Conservation (phyloP, 805 yeast species). For the Teunomyces gatunensis region DNA sequence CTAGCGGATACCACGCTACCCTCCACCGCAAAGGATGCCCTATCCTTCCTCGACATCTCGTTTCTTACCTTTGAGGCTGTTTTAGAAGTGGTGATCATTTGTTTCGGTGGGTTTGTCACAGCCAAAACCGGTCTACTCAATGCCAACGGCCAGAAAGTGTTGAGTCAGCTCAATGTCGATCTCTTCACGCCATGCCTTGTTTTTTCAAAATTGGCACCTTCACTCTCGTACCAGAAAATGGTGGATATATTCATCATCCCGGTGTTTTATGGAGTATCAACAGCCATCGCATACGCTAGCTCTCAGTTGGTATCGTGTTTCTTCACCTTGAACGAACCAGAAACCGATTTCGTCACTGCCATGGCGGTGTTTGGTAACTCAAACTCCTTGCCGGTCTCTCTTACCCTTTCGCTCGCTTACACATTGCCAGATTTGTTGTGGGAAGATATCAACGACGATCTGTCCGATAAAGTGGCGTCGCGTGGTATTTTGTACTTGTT, state of each 20-base stretch:
- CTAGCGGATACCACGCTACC: not conserved
- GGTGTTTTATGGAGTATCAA: conserved; percentile 75
- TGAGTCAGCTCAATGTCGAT: conserved; percentile 80
- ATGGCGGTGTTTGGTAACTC: conserved; percentile 97
- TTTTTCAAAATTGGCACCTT: conserved; percentile 71
- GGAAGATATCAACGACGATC: conserved; percentile 69
- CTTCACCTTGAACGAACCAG: conserved; percentile 64
- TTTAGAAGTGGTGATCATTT: conserved; percentile 81
- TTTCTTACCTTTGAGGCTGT: conserved; percentile 89
- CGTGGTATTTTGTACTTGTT: conserved; percentile 73
- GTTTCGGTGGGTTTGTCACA: conserved; percentile 82
- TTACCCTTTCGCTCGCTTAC: conserved; percentile 75
- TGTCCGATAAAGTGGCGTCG: conserved; percentile 67
- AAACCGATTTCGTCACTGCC: conserved; percentile 88
- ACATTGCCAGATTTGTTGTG: conserved; percentile 73
- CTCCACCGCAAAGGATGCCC: conserved; percentile 6
- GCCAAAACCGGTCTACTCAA: conserved; percentile 70
- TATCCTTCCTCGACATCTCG: conserved; percentile 45
- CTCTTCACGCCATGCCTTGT: conserved; percentile 94
- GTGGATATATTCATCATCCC: conserved; percentile 84
- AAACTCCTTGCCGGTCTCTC: conserved; percentile 89
- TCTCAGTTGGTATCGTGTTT: conserved; percentile 55
- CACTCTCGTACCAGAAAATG: conserved; percentile 71
- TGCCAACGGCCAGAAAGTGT: conserved; percentile 70
- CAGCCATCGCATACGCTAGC: conserved; percentile 66